Evolutionary conservation across 257 asterid genomes (phyloP), one percentile per base, ranked within the genome.

Genomic region (Primulina huaijiensis): DNA sequence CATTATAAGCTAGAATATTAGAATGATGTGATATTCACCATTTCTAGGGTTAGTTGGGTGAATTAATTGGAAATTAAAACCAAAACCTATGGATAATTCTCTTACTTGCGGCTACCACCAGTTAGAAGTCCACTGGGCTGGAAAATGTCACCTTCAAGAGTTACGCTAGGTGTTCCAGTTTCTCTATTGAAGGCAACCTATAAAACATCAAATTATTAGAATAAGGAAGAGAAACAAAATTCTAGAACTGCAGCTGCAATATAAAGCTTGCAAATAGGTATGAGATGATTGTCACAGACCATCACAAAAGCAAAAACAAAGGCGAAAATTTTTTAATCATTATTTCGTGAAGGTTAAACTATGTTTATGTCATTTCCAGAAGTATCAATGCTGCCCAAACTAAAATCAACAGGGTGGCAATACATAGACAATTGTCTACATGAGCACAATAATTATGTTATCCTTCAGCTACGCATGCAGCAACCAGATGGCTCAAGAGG

Each of bases 91-190:
- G 62, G 64, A 53, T 67, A 72, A 62, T 14, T 67, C 56, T 62
- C 87, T 82, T 86, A 93, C 99, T 75, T 90, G 75, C 96, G 95
- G 76, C 99, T 93, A 67, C 99, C 99, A 77, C 99, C 99, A 70
- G 99, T 93, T 81, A 93, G 65, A 80, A 90, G 92, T 69, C 95
- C 97, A 82, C 95, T 90, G 37, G 99, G 96, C 85, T 90, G 94
- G 78, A 89, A 93, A 72, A 93, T 87, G 82, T 90, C 97, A 64
- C 97, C 99, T 83, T 89, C 90, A 27, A 90, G 81, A 35, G 92
- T 86, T 69, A 89, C 97, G 72, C 89, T 90, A 27, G 95, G 92
- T 67, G 82, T 85, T 74, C 86, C 84, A 34, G 76, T 81, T 70
- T 89, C 88, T 78, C 83, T 78, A 66, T 79, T 83, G 79, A 90